Conservation (phyloP, 768 basidiomycete species). For the Fomitopsis serialis region DNA sequence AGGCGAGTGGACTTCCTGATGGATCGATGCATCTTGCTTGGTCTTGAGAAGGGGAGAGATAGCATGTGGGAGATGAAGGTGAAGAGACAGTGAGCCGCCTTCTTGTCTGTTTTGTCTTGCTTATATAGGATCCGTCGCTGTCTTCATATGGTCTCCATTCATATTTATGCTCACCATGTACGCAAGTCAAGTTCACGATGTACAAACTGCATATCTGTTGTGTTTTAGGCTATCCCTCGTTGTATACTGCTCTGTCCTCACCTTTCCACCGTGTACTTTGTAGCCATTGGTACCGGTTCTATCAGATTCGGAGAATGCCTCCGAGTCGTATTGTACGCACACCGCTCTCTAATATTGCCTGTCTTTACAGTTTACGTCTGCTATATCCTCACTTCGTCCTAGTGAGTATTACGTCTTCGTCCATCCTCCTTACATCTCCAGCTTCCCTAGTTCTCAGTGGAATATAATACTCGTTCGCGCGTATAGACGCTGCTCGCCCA, state of each 20-base stretch:
- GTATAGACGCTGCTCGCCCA: too few species aligned
- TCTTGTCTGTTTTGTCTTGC: background rate
- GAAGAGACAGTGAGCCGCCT: conserved; percentile 15
- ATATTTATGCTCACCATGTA: background rate
- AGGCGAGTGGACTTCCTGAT: conserved; percentile 58
- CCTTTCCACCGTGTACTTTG: background rate
- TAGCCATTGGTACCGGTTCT: background rate
- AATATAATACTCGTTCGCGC: too few species aligned
- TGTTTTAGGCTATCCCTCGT: background rate
- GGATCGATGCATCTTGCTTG: conserved; percentile 44
- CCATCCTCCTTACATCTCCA: too few species aligned
- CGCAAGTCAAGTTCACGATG: background rate
- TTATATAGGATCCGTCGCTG: background rate
- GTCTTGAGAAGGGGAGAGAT: conserved; percentile 45
- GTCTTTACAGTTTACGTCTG: too few species aligned
- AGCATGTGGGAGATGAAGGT: conserved; percentile 68
- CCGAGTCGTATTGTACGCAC: background rate
- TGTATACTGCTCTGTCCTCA: background rate
- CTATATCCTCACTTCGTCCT: too few species aligned
- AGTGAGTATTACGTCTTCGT: too few species aligned
- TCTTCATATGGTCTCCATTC: background rate
- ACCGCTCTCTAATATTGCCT: too few species aligned
- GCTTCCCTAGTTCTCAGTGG: too few species aligned
- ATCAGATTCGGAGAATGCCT: background rate
- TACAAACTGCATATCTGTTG: background rate